These are phyloP conservation scores for Leishmania turanica DNA, from an alignment of 208 protist species.

Conservation along the genomic window DNA sequence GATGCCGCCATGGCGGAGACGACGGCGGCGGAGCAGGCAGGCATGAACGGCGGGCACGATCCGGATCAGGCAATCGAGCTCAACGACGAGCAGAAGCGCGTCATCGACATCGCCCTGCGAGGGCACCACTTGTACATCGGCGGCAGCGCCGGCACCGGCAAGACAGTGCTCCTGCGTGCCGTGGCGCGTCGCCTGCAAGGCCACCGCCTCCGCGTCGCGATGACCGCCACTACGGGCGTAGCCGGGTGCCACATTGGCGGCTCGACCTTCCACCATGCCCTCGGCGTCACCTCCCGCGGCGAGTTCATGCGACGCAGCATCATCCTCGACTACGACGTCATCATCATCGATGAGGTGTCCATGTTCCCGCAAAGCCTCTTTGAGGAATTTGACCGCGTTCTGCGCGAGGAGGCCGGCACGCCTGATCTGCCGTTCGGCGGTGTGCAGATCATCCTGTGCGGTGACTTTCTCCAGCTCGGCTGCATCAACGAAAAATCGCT, in stretches of 20 bases:
- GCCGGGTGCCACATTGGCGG: slow-evolving; percentile 91
- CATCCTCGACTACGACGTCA: slow-evolving; percentile 85
- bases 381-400: slow-evolving; percentile 84
- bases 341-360: slow-evolving; percentile 94
- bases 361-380: slow-evolving; percentile 90
- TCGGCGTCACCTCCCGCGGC: slow-evolving; percentile 75
- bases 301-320: slow-evolving; percentile 79
- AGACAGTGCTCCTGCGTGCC: slow-evolving; percentile 83
- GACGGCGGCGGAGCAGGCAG: slow-evolving; percentile 8
- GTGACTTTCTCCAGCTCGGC: slow-evolving; percentile 93
- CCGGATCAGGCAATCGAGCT: slow-evolving; percentile 53
- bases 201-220: slow-evolving; percentile 81
- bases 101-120: slow-evolving; percentile 82
- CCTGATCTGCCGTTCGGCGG: slow-evolving; percentile 92
- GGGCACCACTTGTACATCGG: slow-evolving; percentile 90
- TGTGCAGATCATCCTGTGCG: slow-evolving; percentile 93
- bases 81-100: slow-evolving; percentile 84
- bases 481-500: slow-evolving; percentile 85
- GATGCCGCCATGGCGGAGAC: slow-evolving; percentile 22
- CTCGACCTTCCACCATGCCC: slow-evolving; percentile 90
- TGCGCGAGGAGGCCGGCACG: slow-evolving; percentile 81
- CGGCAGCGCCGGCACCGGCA: slow-evolving; percentile 90
- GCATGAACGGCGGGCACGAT: slow-evolving; percentile 38
- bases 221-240: slow-evolving; percentile 91
- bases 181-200: slow-evolving; percentile 74